Percentiles rank a stretch among this genome's conserved stretches.
Evolutionary conservation across 768 basidiomycete genomes (phyloP).

Genomic region (Tylopilus vinaceipallidus): DNA sequence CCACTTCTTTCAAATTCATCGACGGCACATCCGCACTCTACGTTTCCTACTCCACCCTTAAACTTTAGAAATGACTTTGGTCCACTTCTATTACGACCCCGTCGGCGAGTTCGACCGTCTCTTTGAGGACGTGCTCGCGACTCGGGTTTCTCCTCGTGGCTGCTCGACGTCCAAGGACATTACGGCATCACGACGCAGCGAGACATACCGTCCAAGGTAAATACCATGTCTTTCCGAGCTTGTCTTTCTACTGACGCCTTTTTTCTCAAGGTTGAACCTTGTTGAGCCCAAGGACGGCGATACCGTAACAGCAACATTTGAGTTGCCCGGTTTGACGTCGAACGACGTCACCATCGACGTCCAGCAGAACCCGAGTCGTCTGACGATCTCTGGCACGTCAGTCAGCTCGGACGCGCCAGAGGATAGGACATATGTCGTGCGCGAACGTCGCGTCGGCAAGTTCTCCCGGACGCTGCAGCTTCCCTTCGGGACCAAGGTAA

Average conservation of each 20-base stretch:
- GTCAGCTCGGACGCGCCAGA: constrained; percentile 31
- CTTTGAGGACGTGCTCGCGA: constrained; percentile 21
- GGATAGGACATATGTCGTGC: constrained; percentile 39
- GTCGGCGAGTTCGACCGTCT: constrained; percentile 5
- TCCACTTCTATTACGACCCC: constrained; percentile 4
- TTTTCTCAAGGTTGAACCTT: constrained; percentile 43
- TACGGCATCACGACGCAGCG: not conserved
- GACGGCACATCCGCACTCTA: not conserved
- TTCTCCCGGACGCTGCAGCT: constrained; percentile 46
- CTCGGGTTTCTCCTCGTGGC: constrained; percentile 8
- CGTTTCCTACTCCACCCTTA: too few species aligned
- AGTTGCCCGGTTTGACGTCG: constrained; percentile 53
- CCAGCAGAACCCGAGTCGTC: constrained; percentile 41
- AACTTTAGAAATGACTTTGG: constrained; percentile 4
- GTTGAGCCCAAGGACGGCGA: constrained; percentile 42
- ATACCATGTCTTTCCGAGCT: too few species aligned
- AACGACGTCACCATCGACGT: constrained; percentile 48
- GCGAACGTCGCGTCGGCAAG: constrained; percentile 44
- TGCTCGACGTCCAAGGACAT: not conserved
- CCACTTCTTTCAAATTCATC: not conserved
- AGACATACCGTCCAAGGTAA: constrained; percentile 24
- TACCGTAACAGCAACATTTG: constrained; percentile 50
- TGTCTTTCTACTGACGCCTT: not conserved
- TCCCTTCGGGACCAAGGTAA: constrained; percentile 47
- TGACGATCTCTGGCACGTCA: constrained; percentile 48